Evolutionary conservation across 805 yeast genomes (phyloP).

Genomic region (Lachancea fermentati): DNA sequence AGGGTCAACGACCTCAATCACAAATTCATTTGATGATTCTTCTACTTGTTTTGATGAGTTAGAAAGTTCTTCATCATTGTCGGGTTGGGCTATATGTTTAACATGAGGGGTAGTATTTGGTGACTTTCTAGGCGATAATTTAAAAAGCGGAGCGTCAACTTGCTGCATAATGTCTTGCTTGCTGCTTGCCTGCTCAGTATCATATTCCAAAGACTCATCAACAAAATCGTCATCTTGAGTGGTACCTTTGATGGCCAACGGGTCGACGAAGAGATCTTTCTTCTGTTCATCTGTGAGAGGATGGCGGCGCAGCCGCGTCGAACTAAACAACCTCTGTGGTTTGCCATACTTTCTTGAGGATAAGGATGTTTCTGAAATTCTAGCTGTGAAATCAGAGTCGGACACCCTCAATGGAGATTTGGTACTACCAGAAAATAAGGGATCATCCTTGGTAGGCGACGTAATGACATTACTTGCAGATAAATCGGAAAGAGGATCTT

Average conservation of each 20-base stretch:
- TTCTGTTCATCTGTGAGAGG: constrained; percentile 20
- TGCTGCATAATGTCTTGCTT: constrained; percentile 16
- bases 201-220: constrained; percentile 25
- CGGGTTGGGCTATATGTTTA: constrained; percentile 2
- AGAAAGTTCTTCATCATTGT: constrained; percentile 1
- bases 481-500: constrained; percentile 39
- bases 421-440: constrained; percentile 31
- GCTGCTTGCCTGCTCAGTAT: constrained; percentile 16
- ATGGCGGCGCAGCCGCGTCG: constrained; percentile 42
- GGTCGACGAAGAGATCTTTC: constrained; percentile 28
- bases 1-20: constrained; percentile 82
- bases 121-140: constrained; percentile 17
- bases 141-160: constrained; percentile 23
- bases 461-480: constrained; percentile 31
- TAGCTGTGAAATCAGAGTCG: constrained; percentile 12
- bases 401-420: constrained; percentile 18
- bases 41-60: constrained; percentile 8
- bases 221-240: constrained; percentile 29
- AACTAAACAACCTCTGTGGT: constrained; percentile 41
- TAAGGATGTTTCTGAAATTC: constrained; percentile 22
- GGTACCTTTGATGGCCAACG: constrained; percentile 30
- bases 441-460: constrained; percentile 29
- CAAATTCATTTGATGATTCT: constrained; percentile 33
- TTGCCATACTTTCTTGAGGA: constrained; percentile 36
- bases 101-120: constrained; percentile 4